Conservation (phyloP, 345 rosid species). For the Toxicodendron radicans region DNA sequence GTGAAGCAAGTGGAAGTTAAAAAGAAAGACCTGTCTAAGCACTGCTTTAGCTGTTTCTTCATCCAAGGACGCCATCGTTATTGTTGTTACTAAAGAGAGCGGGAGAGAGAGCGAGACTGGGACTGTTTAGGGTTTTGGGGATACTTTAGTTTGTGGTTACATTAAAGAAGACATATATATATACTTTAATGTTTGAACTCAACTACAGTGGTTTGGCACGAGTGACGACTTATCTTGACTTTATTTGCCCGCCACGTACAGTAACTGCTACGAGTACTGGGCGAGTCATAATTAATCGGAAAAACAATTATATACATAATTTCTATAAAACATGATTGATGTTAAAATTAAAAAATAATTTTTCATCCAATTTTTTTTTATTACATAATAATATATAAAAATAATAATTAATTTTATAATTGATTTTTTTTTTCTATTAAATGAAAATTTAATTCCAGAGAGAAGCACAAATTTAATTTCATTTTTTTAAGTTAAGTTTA, state of each 20-base stretch:
- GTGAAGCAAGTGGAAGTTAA: background rate
- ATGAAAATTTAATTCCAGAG: too few relatives aligned
- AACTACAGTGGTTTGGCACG: background rate
- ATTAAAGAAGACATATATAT: background rate
- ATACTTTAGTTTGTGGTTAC: background rate
- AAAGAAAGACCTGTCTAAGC: slow-evolving; percentile 66
- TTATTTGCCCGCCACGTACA: background rate
- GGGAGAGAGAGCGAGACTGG: background rate
- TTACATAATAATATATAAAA: too few relatives aligned
- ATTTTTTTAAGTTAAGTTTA: too few relatives aligned
- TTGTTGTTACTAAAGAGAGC: background rate
- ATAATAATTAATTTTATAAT: too few relatives aligned
- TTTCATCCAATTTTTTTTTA: too few relatives aligned
- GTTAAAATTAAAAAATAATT: too few relatives aligned
- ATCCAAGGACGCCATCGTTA: slow-evolving; percentile 60
- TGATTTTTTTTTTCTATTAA: too few relatives aligned
- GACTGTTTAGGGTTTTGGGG: slow-evolving; percentile 8
- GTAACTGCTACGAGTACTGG: too few relatives aligned
- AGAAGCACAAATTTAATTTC: too few relatives aligned
- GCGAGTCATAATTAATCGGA: too few relatives aligned
- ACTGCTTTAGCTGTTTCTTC: slow-evolving; percentile 67
- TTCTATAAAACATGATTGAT: too few relatives aligned
- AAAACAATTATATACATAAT: too few relatives aligned
- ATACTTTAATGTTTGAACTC: background rate
- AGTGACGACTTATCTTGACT: background rate